Base-by-base conservation (phyloP, 176 grass and related monocot species). In the Typha latifolia region DNA sequence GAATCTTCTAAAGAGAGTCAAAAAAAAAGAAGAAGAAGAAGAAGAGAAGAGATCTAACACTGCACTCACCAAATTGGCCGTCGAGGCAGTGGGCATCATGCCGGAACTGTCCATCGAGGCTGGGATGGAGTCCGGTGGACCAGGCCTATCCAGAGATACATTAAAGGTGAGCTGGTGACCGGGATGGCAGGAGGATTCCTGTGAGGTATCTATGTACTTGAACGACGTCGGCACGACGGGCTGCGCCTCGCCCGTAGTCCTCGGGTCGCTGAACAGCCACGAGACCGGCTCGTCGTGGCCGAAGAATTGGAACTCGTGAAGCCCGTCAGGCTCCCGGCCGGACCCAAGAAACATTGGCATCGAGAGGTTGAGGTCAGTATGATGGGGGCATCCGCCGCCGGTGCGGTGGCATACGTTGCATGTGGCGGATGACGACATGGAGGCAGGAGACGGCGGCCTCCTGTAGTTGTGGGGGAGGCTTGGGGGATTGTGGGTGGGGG, bases 271-370 rank as follows among this genome's bases (percentile, higher is more conserved):
- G 65, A 86, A 86, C 48, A 86, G 47, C 84, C 84, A 86, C 18
- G 78, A 64, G 2, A 78, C 84, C 37, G 37, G 37, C 37, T 43
- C 69, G 47, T 78, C 83, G 64, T 74, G 63, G 2, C 78, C 73
- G 32, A 86, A 86, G 83, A 86, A 86, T 51, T 81, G 83, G 32
- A 86, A 86, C 64, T 86, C 83, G 1, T 80, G 77, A 12, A 43
- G 37, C 8, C 37, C 37, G 5, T 43, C 37, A 9, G 5, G 37
- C 37, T 43, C 37, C 37, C 37, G 37, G 37, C 37, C 37, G 37
- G 37, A 14, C 32, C 48, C 67, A 0, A 73, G 61, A 13, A 77
- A 73, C 16, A 69, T 64, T 3, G 78, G 63, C 67, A 73, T 72
- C 2, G 77, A 34, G 18, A 57, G 57, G 71, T 84, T 84, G 48